Percentiles rank a stretch among this genome's conserved stretches.
Conservation (phyloP, 2,329 filamentous ascomycete species). For the Corinectria fuckeliana region DNA sequence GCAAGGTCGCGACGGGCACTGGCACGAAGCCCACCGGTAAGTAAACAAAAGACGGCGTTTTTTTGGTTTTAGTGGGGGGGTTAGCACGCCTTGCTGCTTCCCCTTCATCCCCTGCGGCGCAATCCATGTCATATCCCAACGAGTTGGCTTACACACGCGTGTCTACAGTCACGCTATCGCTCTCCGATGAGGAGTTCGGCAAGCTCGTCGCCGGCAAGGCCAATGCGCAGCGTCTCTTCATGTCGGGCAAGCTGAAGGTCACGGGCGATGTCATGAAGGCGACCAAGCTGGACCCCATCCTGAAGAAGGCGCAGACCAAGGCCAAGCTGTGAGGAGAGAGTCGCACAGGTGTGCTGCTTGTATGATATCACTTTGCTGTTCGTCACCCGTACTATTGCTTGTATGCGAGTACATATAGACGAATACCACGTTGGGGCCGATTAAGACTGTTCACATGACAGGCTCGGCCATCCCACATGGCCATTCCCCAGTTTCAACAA, state of each 20-base stretch:
- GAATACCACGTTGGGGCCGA: constrained; percentile 20
- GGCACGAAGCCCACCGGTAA: constrained; percentile 84
- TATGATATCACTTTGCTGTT: constrained; percentile 33
- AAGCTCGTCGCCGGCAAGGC: constrained; percentile 85
- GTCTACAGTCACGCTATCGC: constrained; percentile 76
- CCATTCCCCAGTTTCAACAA: neutral
- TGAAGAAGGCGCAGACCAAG: constrained; percentile 86
- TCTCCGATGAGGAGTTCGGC: constrained; percentile 87
- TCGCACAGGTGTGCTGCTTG: constrained; percentile 12
- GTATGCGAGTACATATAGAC: constrained; percentile 30
- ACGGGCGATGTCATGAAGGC: constrained; percentile 99
- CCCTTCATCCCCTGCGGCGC: neutral
- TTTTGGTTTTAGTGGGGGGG: no score
- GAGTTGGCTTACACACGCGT: constrained; percentile 12
- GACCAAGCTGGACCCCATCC: constrained; percentile 91
- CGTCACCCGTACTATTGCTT: constrained; percentile 8
- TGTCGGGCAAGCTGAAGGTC: constrained; percentile 98
- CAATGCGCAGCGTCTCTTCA: constrained; percentile 94
- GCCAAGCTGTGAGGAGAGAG: constrained; percentile 72
- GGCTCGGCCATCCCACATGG: no score
- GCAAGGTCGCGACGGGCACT: constrained; percentile 78
- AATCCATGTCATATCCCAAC: neutral
- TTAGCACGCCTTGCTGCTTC: no score
- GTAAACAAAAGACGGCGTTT: constrained; percentile 38
- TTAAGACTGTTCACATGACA: constrained; percentile 9